phyloP scores from a whole-genome alignment of 73 alveolate genomes.

The Uronychia setigera region DNA sequence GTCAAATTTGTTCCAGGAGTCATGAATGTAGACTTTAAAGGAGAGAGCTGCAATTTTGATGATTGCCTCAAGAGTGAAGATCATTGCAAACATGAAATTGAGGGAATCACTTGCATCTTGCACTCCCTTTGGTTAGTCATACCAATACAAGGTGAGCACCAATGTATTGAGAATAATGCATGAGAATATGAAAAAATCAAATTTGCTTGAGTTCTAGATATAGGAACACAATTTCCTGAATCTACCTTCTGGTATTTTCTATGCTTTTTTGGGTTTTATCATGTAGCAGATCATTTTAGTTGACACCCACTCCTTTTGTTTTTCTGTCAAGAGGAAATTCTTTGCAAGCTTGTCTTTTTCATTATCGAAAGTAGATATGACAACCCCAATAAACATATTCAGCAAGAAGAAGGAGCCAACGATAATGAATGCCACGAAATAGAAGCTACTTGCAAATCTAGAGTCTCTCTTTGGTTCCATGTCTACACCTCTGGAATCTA shows the following conservation, averaged over 20 bases:
- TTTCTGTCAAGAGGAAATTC: conserved; percentile 28
- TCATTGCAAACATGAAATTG: conserved; percentile 80
- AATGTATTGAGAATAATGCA: conserved; percentile 27
- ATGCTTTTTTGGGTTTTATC: conserved; percentile 10
- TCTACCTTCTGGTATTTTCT: neutral
- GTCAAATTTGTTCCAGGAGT: conserved; percentile 93
- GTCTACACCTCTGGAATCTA: conserved; percentile 46
- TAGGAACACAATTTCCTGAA: conserved; percentile 1
- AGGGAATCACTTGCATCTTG: conserved; percentile 43
- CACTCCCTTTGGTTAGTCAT: conserved; percentile 12
- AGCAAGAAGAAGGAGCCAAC: conserved; percentile 55
- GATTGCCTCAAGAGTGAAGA: conserved; percentile 88
- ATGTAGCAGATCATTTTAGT: conserved; percentile 1
- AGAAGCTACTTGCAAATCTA: conserved; percentile 26
- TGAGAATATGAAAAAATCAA: conserved; percentile 33
- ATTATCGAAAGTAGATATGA: conserved; percentile 47
- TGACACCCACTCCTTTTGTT: conserved; percentile 27
- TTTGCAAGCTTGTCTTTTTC: conserved; percentile 69
- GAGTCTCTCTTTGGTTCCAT: conserved; percentile 6
- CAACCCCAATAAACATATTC: conserved; percentile 60
- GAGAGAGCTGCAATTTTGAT: conserved; percentile 84
- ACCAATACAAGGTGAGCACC: conserved; percentile 28
- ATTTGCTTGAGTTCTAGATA: neutral
- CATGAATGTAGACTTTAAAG: conserved; percentile 71
- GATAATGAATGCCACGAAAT: conserved; percentile 51